phyloP scores from a whole-genome alignment of 768 basidiomycete genomes.

The Podaxis rugospora region DNA sequence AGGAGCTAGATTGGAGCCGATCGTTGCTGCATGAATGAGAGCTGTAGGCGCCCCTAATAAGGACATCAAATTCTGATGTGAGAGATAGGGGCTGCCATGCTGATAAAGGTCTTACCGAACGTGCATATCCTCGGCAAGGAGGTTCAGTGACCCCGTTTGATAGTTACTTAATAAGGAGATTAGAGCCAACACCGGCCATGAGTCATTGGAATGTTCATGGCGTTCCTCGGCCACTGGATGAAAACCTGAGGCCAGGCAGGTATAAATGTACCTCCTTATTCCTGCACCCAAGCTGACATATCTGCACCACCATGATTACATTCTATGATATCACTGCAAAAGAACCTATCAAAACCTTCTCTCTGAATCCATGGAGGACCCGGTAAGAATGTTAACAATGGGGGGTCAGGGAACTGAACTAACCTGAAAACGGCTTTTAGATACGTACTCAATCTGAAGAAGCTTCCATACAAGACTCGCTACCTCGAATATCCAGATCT shows the following conservation, averaged over 20 bases:
- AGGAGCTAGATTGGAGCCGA: too few species aligned
- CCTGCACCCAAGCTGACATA: background rate
- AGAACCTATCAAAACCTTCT: background rate
- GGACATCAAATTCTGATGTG: too few species aligned
- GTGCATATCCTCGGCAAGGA: too few species aligned
- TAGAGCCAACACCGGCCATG: too few species aligned
- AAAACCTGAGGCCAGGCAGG: background rate
- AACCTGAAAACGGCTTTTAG: conserved; percentile 13
- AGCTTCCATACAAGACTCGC: conserved; percentile 34
- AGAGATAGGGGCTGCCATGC: too few species aligned
- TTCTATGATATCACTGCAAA: background rate
- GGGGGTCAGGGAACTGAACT: background rate
- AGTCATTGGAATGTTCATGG: too few species aligned
- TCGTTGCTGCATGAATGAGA: too few species aligned
- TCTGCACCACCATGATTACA: background rate
- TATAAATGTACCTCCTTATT: background rate
- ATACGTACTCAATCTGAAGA: conserved; percentile 29
- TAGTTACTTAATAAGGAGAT: too few species aligned
- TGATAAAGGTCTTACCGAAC: too few species aligned
- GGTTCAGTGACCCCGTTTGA: too few species aligned
- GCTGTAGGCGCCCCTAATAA: too few species aligned
- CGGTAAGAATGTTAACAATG: background rate
- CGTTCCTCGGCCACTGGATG: too few species aligned
- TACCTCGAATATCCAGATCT: conserved; percentile 54
- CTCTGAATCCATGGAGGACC: background rate